Percentiles rank a stretch among this genome's conserved stretches.
Evolutionary conservation across 176 grass and related monocot species (phyloP).

Genomic region (Avena sativa): DNA sequence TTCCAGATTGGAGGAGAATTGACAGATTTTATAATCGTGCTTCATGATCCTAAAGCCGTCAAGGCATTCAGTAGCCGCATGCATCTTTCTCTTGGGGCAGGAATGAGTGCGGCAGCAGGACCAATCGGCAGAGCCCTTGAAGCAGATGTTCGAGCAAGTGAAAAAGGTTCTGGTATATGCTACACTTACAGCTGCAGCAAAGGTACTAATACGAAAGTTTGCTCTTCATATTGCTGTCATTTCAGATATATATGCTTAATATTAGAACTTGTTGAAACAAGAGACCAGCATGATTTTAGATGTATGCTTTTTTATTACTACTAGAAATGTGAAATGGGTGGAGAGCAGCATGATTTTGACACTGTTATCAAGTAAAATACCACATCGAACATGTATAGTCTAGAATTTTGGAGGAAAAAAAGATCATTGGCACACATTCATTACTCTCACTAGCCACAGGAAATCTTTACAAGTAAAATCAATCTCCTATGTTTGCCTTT

Average conservation of each 20-base stretch:
- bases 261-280: neutral
- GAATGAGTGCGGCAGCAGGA: conserved; percentile 83
- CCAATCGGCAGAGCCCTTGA: conserved; percentile 92
- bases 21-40: conserved; percentile 89
- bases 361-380: neutral
- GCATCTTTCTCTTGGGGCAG: conserved; percentile 90
- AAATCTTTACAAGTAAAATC: neutral
- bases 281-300: too few species aligned
- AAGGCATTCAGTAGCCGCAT: conserved; percentile 83
- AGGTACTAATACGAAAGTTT: conserved; percentile 57
- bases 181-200: conserved; percentile 99
- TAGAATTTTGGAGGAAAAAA: neutral
- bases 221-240: neutral
- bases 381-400: neutral
- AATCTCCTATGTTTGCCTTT: neutral
- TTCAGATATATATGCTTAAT: neutral
- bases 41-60: conserved; percentile 75
- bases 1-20: conserved; percentile 89
- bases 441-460: neutral
- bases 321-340: neutral
- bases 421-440: neutral
- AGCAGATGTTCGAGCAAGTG: conserved; percentile 82
- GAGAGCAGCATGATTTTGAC: neutral
- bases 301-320: too few species aligned
- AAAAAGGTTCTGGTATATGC: conserved; percentile 87